Base-by-base conservation (phyloP, 2,329 filamentous ascomycete genomes). In the Pseudohalonectria lignicola region DNA sequence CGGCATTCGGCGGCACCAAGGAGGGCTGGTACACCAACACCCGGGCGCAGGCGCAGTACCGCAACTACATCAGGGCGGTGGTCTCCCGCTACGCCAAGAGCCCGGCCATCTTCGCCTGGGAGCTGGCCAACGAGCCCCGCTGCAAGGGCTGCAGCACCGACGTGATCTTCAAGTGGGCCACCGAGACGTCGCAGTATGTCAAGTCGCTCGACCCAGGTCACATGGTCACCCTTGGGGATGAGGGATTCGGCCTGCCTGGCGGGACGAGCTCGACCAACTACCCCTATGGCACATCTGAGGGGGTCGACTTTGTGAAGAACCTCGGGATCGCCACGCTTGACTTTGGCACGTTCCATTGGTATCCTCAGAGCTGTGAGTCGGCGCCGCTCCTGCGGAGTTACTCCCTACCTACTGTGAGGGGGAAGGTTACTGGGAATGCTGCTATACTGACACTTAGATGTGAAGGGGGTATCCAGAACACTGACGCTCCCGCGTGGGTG, bases 151-250 rank as follows among this genome's bases (percentile, higher is more conserved):
- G 79, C 50, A 58, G 61, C 30, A 69, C 71, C 1, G 63, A 66
- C 7, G 65, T 78, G 17, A 63, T 82, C 42, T 68, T 65, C 26
- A 62, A 70, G 33, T 82, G 76, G 78, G 71, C 74, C 16, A 55
- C 62, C 10, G 56, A 60, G 11, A 75, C 68, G 11, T 76, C 71
- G 19, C 56, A 62, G 8, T 81, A 77, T 47, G 72, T 82, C 52
- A 79, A 80, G 53, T 67, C 62, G 3, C 56, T 82, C 5, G 78
- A 82, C 48, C 45, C 64, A 2, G 52, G 66, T 34, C 78, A 80
- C 52, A 69, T 81, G 63, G 75, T 81, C 30, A 69, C 70, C 0
- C 63, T 77, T 16, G 76, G 78, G 13, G 76, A 81, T 45, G 78
- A 64, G 40, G 61, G 61, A 2, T 56, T 55, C 23, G 53, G 53